These are phyloP conservation scores for Suillus clintonianus DNA, from an alignment of 768 basidiomycete genomes.

Conservation along the genomic window DNA sequence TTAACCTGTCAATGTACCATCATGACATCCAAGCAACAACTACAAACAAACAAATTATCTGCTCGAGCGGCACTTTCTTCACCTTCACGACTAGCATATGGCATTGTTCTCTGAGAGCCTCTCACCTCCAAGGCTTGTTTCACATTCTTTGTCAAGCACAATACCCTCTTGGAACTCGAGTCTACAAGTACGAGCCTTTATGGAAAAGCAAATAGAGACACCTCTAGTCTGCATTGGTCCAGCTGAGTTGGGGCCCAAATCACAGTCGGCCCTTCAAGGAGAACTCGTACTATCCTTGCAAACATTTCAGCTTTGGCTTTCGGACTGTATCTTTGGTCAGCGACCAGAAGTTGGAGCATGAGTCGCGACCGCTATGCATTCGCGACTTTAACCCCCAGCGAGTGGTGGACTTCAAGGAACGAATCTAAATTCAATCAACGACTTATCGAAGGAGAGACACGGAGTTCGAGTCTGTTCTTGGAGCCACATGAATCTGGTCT, in stretches of 20 bases:
- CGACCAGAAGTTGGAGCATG: neutral
- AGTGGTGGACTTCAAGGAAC: no score
- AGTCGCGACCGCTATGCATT: neutral
- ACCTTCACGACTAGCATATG: no score
- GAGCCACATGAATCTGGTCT: neutral
- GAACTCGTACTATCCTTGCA: neutral
- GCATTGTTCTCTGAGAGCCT: no score
- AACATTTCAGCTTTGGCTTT: neutral
- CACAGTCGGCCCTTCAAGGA: neutral
- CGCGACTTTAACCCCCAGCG: neutral
- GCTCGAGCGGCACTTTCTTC: no score
- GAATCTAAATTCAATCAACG: neutral
- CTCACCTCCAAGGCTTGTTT: no score
- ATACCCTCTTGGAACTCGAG: neutral
- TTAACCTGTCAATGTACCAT: no score
- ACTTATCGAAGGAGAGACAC: neutral
- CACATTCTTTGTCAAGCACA: neutral
- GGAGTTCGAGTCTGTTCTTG: neutral
- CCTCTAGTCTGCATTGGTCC: neutral
- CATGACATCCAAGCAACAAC: no score
- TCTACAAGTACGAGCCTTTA: neutral
- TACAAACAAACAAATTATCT: no score
- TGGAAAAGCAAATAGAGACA: neutral
- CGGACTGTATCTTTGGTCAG: neutral
- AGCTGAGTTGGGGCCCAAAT: neutral